Conservation (phyloP, 108 stramenopile species). For the Chaetoceros muelleri region DNA sequence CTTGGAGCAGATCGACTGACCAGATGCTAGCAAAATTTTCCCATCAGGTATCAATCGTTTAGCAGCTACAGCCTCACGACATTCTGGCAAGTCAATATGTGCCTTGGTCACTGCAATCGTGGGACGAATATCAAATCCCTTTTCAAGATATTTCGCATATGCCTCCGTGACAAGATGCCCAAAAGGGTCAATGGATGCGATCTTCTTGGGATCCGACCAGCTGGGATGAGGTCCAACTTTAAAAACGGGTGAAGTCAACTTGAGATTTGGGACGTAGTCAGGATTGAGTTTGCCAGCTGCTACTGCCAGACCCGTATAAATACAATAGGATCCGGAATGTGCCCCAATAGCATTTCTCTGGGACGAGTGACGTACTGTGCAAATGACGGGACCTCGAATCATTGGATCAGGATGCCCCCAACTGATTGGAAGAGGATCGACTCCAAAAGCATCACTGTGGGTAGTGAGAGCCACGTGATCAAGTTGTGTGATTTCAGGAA, state of each 20-base stretch:
- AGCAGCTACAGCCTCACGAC: constrained; percentile 77
- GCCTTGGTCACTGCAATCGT: constrained; percentile 99
- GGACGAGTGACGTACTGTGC: constrained; percentile 81
- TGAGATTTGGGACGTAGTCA: constrained; percentile 88
- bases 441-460: constrained; percentile 84
- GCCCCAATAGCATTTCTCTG: constrained; percentile 98
- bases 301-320: constrained; percentile 96
- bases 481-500: constrained; percentile 35
- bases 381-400: constrained; percentile 89
- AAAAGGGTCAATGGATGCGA: constrained; percentile 93
- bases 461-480: constrained; percentile 86
- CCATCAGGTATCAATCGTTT: constrained; percentile 90
- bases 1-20: constrained; percentile 93
- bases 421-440: constrained; percentile 82
- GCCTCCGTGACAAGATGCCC: constrained; percentile 79
- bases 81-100: constrained; percentile 96
- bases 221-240: constrained; percentile 90
- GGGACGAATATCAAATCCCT: constrained; percentile 98
- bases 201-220: constrained; percentile 94
- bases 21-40: constrained; percentile 74
- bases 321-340: constrained; percentile 91
- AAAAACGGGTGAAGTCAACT: constrained; percentile 85
- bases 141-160: constrained; percentile 82
- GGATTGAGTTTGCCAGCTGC: constrained; percentile 92
- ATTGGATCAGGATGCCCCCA: constrained; percentile 88